These are phyloP conservation scores for Potentilla sterilis DNA, from an alignment of 306 rosid species.

Conservation along the genomic window DNA sequence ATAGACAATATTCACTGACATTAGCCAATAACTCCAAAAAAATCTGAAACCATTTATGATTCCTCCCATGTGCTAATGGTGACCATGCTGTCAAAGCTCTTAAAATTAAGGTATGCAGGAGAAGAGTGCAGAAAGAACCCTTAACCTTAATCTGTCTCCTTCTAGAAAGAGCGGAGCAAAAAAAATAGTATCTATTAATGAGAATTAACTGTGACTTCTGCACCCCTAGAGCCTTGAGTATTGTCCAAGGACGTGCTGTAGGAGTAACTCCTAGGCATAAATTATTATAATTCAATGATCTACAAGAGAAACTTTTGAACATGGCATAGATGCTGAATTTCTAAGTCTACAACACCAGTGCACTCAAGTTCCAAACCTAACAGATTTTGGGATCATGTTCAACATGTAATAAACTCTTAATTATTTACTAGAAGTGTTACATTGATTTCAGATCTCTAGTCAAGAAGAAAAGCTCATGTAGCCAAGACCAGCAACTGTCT, in stretches of 20 bases:
- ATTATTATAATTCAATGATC: neutral
- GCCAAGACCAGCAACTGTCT: neutral
- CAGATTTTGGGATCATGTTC: neutral
- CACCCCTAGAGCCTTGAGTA: neutral
- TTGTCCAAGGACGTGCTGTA: no score
- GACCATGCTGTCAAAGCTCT: slow-evolving; percentile 7
- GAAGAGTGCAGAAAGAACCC: neutral
- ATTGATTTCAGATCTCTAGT: neutral
- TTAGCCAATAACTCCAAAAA: slow-evolving; percentile 1
- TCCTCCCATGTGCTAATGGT: neutral
- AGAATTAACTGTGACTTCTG: neutral
- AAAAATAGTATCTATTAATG: neutral
- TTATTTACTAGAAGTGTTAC: neutral
- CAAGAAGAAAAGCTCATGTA: neutral
- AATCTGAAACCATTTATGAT: neutral
- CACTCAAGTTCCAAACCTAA: neutral
- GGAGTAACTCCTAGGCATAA: neutral
- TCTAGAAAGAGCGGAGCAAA: no score
- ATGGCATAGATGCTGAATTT: neutral
- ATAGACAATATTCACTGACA: neutral
- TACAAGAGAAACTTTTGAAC: neutral
- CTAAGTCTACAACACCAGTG: neutral
- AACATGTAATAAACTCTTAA: neutral
- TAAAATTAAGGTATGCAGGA: neutral
- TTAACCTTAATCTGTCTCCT: neutral